Evolutionary conservation across 441 rosid species (phyloP).

Genomic region (Gossypium aridum): DNA sequence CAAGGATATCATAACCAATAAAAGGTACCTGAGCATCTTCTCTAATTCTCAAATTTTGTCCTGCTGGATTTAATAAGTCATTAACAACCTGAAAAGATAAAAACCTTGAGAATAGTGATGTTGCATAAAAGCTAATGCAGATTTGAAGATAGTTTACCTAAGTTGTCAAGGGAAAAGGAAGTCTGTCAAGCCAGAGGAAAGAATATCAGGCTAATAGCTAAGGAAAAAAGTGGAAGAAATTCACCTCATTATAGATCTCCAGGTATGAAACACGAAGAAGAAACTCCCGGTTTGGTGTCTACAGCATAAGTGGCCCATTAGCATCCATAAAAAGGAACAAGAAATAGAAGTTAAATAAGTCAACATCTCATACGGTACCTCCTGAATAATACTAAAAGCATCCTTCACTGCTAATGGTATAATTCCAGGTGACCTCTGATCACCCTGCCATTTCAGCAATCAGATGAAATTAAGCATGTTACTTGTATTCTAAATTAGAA

Average conservation of each 20-base stretch:
- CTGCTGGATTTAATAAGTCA: conserved; percentile 95
- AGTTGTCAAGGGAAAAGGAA: conserved; percentile 12
- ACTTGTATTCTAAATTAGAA: conserved; percentile 13
- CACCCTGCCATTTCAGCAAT: conserved; percentile 69
- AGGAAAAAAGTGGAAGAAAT: too few species aligned
- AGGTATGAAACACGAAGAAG: conserved; percentile 95
- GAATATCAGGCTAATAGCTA: too few species aligned
- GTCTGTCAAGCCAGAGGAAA: conserved; percentile 1
- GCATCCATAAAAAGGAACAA: conserved; percentile 3
- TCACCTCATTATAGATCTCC: conserved; percentile 97
- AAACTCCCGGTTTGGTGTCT: conserved; percentile 95
- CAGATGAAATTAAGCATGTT: conserved; percentile 16
- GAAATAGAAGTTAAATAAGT: conserved; percentile 19
- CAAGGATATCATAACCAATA: neutral
- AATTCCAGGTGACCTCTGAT: conserved; percentile 99
- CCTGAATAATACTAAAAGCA: conserved; percentile 95
- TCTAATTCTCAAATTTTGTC: conserved; percentile 93
- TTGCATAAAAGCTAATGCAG: conserved; percentile 16
- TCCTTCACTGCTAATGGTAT: conserved; percentile 97
- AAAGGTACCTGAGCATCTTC: conserved; percentile 87
- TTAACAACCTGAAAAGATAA: conserved; percentile 73
- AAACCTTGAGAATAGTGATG: conserved; percentile 21
- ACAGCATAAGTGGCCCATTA: conserved; percentile 26
- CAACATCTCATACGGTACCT: conserved; percentile 46
- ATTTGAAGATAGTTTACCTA: conserved; percentile 2